A percentile compares a stretch with the other conserved stretches of the same genome.
Evolutionary conservation across 2,329 filamentous ascomycete genomes (phyloP).

Genomic region (Beauveria bassiana): DNA sequence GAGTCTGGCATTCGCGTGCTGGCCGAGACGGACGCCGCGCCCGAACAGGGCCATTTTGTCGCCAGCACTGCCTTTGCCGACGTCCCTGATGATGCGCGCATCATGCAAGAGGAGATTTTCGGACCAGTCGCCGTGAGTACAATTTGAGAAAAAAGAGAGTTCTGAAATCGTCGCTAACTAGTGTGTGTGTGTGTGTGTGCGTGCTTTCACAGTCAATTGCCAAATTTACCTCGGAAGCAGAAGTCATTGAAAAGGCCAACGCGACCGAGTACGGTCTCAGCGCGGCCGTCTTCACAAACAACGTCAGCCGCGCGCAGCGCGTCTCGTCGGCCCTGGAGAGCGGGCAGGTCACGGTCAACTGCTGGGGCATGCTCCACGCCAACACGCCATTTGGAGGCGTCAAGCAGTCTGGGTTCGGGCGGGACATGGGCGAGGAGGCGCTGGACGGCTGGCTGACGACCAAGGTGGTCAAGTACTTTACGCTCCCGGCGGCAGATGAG

Average conservation of each 20-base stretch:
- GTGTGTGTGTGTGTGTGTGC: neutral
- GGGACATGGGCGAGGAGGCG: constrained; percentile 36
- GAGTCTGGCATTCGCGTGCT: constrained; percentile 9
- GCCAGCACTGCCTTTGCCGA: constrained; percentile 23
- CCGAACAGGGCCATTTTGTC: constrained; percentile 20
- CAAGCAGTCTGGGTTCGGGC: constrained; percentile 52
- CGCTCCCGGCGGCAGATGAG: neutral
- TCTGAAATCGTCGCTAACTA: neutral
- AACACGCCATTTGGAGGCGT: constrained; percentile 34
- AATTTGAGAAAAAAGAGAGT: too few species aligned
- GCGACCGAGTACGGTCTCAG: constrained; percentile 45
- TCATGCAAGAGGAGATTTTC: constrained; percentile 25
- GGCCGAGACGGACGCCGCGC: neutral
- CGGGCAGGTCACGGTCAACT: constrained; percentile 26
- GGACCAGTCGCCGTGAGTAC: constrained; percentile 21
- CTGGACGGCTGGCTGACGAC: constrained; percentile 30
- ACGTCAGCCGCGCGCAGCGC: constrained; percentile 26
- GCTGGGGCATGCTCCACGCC: constrained; percentile 17
- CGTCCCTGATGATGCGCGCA: constrained; percentile 18
- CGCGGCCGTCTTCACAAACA: constrained; percentile 46
- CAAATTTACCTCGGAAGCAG: constrained; percentile 20
- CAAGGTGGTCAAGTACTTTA: constrained; percentile 19
- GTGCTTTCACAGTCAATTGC: neutral
- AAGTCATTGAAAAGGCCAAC: constrained; percentile 21
- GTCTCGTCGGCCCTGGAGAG: constrained; percentile 32